phyloP scores from a whole-genome alignment of 2,329 filamentous ascomycete genomes.

The Penicillium sp. region DNA sequence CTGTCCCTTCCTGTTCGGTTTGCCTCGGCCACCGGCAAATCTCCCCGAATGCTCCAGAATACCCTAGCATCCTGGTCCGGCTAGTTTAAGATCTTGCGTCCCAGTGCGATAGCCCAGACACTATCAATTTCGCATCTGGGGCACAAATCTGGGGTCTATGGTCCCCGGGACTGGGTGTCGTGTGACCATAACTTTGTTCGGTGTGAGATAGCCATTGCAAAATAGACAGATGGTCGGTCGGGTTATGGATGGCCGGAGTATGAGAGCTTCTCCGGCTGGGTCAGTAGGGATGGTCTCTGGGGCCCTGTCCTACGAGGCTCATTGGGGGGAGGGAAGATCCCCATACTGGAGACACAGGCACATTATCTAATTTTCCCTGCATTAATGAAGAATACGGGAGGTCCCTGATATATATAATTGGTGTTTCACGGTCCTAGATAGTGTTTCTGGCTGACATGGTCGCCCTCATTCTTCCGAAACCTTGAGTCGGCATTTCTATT shows the following conservation, averaged over 20 bases:
- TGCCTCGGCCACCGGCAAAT: slow-evolving; percentile 22
- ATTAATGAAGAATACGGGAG: not conserved
- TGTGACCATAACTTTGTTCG: slow-evolving; percentile 18
- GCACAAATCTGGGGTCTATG: slow-evolving; percentile 6
- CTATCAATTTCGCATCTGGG: not conserved
- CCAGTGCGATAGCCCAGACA: not conserved
- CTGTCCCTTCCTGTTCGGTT: not conserved
- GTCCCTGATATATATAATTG: not conserved
- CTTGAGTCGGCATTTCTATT: not conserved
- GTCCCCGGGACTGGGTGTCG: slow-evolving; percentile 15
- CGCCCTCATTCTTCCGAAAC: not conserved
- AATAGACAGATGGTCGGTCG: slow-evolving; percentile 13
- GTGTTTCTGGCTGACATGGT: not conserved
- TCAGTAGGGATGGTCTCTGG: not conserved
- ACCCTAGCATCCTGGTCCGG: not conserved
- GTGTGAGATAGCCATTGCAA: slow-evolving; percentile 14
- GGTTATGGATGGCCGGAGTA: slow-evolving; percentile 12
- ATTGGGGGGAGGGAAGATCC: not conserved
- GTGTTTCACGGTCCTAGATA: not conserved
- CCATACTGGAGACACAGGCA: not conserved
- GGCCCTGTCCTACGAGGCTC: slow-evolving; percentile 2
- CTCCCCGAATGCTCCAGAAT: slow-evolving; percentile 14
- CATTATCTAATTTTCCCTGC: not conserved
- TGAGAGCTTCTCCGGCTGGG: slow-evolving; percentile 17
- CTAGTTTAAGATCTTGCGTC: slow-evolving; percentile 4